A percentile compares a stretch with the other conserved stretches of the same genome.
Conservation (phyloP, 768 basidiomycete genomes). For the Rhodosporidiobolus odoratus region DNA sequence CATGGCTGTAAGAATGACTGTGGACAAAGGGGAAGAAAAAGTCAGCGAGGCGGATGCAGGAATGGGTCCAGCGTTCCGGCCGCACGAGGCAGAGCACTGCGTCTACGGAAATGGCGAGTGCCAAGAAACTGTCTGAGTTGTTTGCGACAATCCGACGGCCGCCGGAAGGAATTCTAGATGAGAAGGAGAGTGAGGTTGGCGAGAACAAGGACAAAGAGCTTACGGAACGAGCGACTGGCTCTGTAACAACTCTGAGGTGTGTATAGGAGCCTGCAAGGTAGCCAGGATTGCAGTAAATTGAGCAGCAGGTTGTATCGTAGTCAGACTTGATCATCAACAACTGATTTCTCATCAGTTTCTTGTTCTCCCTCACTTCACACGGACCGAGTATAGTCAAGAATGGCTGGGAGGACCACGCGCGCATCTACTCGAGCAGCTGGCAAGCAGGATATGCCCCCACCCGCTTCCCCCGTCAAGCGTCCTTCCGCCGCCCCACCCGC, state of each 20-base stretch:
- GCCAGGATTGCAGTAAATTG: neutral
- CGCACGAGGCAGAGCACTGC: neutral
- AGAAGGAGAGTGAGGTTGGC: neutral
- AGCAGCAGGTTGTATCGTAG: no score
- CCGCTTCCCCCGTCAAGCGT: slow-evolving; percentile 15
- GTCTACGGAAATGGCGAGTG: no score
- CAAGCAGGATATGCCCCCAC: neutral
- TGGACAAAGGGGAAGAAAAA: neutral
- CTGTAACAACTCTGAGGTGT: no score
- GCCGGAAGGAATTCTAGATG: neutral
- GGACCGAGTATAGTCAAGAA: neutral
- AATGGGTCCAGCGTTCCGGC: neutral
- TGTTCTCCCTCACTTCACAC: neutral
- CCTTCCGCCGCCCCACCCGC: neutral
- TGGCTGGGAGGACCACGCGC: slow-evolving; percentile 9
- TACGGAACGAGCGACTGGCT: no score
- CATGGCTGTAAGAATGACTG: slow-evolving; percentile 12
- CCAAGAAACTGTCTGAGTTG: no score
- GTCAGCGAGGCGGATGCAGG: neutral
- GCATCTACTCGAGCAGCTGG: neutral
- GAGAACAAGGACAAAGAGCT: neutral
- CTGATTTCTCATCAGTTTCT: neutral
- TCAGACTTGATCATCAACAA: neutral
- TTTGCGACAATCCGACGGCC: neutral
- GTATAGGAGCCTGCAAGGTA: no score